phyloP scores from a whole-genome alignment of 2,329 filamentous ascomycete species.

The Claviceps citrina region DNA sequence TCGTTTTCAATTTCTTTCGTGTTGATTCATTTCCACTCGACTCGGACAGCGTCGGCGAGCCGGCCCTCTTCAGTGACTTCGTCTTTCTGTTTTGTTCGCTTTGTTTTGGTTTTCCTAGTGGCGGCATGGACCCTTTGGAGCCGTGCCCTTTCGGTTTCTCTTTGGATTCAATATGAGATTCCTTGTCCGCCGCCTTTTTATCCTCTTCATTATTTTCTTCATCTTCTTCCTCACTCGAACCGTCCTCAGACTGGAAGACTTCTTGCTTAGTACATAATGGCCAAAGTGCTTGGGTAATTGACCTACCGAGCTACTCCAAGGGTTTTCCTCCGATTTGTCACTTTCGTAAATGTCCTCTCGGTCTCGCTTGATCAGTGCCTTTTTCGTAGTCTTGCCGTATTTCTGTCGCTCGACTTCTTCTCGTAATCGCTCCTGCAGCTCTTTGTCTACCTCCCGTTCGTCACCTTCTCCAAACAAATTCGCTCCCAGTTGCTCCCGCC shows the following conservation, averaged over 20 bases:
- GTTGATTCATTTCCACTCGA: constrained; percentile 82
- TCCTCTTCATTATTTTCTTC: constrained; percentile 38
- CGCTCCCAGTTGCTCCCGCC: constrained; percentile 69
- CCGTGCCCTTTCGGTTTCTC: constrained; percentile 39
- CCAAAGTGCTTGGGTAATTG: background rate
- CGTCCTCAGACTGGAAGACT: constrained; percentile 33
- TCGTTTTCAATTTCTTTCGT: constrained; percentile 62
- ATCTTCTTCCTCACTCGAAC: constrained; percentile 22
- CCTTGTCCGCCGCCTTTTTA: constrained; percentile 48
- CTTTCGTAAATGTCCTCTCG: constrained; percentile 76
- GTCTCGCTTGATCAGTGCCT: constrained; percentile 70
- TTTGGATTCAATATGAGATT: constrained; percentile 35
- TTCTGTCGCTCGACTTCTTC: constrained; percentile 55
- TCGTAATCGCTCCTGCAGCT: constrained; percentile 53
- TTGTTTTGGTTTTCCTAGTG: constrained; percentile 31
- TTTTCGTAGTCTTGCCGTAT: constrained; percentile 62
- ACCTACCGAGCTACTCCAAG: constrained; percentile 25
- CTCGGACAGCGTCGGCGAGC: constrained; percentile 77
- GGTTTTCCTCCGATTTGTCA: constrained; percentile 36
- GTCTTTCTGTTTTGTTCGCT: constrained; percentile 30
- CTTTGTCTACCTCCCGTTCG: constrained; percentile 57
- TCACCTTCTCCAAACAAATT: constrained; percentile 62
- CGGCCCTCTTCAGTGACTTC: constrained; percentile 63
- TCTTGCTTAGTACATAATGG: constrained; percentile 9
- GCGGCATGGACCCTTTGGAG: constrained; percentile 51